Evolutionary conservation across 1,284 basidiomycete genomes (phyloP).

Genomic region (Apiotrichum mycotoxinovorans): DNA sequence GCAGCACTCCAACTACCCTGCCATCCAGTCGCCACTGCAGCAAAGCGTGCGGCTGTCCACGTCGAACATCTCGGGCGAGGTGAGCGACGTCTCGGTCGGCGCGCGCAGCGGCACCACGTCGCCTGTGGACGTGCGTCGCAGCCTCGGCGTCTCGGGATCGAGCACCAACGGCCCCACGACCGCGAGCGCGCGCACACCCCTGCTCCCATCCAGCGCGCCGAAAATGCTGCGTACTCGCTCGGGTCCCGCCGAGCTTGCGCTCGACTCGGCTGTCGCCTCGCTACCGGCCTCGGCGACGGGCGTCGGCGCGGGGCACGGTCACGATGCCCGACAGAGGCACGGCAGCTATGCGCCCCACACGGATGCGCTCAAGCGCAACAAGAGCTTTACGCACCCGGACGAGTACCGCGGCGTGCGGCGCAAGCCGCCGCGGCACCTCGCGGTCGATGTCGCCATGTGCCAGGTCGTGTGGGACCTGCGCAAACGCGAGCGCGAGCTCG

Average conservation of each 20-base stretch:
- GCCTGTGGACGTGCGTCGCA: background rate
- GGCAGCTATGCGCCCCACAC: background rate
- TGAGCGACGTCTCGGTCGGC: conserved; percentile 7
- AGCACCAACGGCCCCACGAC: no score
- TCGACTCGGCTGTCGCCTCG: background rate
- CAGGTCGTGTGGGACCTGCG: conserved; percentile 33
- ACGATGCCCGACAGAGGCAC: background rate
- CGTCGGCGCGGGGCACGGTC: background rate
- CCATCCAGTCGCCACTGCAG: conserved; percentile 1
- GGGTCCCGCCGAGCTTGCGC: background rate
- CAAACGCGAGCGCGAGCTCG: conserved; percentile 27
- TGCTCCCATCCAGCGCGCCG: no score
- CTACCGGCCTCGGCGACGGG: background rate
- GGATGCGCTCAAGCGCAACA: conserved; percentile 1
- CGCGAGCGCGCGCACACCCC: background rate
- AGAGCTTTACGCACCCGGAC: conserved; percentile 24
- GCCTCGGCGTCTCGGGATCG: background rate
- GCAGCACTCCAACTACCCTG: background rate
- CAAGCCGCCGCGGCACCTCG: conserved; percentile 23
- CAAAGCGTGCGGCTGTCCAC: background rate
- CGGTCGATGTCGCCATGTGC: conserved; percentile 42
- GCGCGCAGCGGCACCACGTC: background rate
- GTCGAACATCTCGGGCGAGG: conserved; percentile 8
- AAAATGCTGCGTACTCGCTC: background rate
- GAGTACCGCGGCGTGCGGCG: conserved; percentile 12